Percentiles rank a stretch among this genome's conserved stretches.
These are phyloP conservation scores for Clonostachys chloroleuca DNA, from an alignment of 2,329 filamentous ascomycete species.

Conservation along the genomic window DNA sequence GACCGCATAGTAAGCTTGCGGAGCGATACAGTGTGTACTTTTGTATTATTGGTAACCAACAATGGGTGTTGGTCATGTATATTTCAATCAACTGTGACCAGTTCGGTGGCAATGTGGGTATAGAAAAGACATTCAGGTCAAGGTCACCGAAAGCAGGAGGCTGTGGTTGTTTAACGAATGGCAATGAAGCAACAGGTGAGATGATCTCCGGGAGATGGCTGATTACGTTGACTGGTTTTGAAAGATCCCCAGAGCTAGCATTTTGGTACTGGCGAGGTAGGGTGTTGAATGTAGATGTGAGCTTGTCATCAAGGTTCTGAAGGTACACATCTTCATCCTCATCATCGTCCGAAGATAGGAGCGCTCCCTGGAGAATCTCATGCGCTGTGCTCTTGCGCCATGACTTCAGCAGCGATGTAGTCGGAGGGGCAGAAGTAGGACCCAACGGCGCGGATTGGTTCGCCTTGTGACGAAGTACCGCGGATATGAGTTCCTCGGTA, in stretches of 20 bases:
- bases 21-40: constrained; percentile 5
- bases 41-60: constrained; percentile 2
- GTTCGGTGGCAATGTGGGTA: not conserved
- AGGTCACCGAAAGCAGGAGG: too few species aligned
- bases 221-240: too few species aligned
- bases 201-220: too few species aligned
- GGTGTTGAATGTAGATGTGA: not conserved
- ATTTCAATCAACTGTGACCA: not conserved
- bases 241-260: too few species aligned
- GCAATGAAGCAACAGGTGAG: too few species aligned
- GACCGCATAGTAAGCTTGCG: not conserved
- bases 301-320: not conserved
- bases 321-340: constrained; percentile 3
- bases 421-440: not conserved
- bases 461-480: not conserved
- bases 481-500: not conserved
- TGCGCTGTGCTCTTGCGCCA: constrained; percentile 3
- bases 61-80: not conserved
- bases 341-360: not conserved
- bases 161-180: too few species aligned
- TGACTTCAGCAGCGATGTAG: not conserved
- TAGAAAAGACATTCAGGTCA: too few species aligned
- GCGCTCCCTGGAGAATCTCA: constrained; percentile 1
- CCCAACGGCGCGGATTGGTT: too few species aligned
- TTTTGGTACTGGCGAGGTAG: not conserved